phyloP scores from a whole-genome alignment of 225 moss, liverwort and hornwort species.

The Straminergon stramineum region DNA sequence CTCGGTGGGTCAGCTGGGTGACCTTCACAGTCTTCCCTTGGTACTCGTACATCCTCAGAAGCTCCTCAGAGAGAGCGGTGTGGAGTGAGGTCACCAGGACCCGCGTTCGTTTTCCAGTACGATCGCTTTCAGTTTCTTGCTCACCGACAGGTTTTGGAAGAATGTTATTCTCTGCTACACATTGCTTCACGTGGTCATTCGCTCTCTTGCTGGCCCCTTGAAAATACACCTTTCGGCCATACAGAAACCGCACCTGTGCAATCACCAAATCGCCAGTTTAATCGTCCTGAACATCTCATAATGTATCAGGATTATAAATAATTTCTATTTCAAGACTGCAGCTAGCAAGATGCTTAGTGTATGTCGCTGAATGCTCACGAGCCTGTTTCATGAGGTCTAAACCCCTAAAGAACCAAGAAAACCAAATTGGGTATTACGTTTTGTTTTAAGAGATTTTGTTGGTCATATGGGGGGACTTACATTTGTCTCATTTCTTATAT shows the following conservation, averaged over 20 bases:
- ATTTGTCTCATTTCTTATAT: not conserved
- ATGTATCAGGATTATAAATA: not conserved
- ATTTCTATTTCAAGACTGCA: not conserved
- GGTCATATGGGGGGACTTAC: not conserved
- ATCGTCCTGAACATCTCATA: not conserved
- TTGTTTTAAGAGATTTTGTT: not conserved
- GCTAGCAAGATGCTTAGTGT: not conserved
- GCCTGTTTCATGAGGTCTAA: not conserved
- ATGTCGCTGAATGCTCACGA: not conserved
- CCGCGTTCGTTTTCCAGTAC: not conserved
- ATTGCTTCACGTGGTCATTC: not conserved
- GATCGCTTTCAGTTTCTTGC: not conserved
- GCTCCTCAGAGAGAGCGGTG: not conserved
- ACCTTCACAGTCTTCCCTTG: slow-evolving; percentile 11
- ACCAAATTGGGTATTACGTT: not conserved
- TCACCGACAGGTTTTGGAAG: not conserved
- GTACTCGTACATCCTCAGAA: not conserved
- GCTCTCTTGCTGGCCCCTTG: not conserved
- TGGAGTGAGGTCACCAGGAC: not conserved
- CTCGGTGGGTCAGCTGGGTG: not conserved
- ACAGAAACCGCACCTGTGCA: not conserved
- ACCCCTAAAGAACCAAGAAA: not conserved
- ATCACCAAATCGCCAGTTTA: not conserved
- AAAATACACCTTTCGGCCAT: not conserved
- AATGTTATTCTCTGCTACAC: not conserved